Conservation (phyloP, 2,329 filamentous ascomycete species). For the Sarocladium oryzae region DNA sequence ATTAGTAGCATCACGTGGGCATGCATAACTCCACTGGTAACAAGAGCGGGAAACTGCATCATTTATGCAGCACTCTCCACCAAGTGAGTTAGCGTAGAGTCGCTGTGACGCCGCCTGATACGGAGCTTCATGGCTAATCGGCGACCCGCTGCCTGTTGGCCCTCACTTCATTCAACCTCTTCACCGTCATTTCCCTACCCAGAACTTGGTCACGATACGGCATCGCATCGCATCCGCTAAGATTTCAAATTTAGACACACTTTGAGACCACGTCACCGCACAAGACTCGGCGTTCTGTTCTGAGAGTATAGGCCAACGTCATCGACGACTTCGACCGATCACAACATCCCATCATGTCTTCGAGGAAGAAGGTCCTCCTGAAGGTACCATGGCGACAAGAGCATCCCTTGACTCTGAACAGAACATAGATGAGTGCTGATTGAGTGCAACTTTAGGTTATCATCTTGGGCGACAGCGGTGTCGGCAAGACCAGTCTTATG, state of each 20-base stretch:
- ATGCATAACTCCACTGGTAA: constrained; percentile 16
- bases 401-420: constrained; percentile 6
- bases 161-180: background rate
- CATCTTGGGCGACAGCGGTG: constrained; percentile 96
- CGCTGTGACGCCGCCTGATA: constrained; percentile 9
- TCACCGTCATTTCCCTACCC: background rate
- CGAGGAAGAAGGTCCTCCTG: constrained; percentile 83
- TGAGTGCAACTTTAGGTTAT: constrained; percentile 64
- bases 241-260: too few species aligned
- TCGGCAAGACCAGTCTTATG: constrained; percentile 99
- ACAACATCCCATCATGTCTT: constrained; percentile 53
- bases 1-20: constrained; percentile 20
- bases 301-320: constrained; percentile 19
- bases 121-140: constrained; percentile 6
- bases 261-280: background rate
- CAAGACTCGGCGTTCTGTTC: too few species aligned
- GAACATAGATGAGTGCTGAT: background rate
- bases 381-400: constrained; percentile 51
- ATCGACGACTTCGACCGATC: constrained; percentile 17
- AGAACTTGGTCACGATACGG: background rate
- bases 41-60: background rate
- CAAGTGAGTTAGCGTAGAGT: constrained; percentile 4
- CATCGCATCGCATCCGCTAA: background rate
- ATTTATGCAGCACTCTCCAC: constrained; percentile 6
- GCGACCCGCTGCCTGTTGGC: background rate